phyloP scores from a whole-genome alignment of 2,329 filamentous ascomycete genomes.

The Fusarium zealandicum region DNA sequence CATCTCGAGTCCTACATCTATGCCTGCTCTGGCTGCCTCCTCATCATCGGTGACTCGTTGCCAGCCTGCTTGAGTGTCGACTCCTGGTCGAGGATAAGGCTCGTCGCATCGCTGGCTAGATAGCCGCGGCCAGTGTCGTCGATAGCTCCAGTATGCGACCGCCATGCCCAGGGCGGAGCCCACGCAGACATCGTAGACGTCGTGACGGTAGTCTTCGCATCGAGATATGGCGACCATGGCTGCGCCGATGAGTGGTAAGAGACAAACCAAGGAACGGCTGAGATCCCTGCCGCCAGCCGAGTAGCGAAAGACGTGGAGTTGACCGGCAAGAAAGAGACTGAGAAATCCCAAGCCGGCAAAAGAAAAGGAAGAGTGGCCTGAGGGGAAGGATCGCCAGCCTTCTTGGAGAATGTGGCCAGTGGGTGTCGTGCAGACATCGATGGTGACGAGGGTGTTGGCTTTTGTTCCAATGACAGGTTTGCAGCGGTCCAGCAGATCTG shows the following conservation, averaged over 20 bases:
- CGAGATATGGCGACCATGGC: conserved; percentile 73
- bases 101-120: conserved; percentile 61
- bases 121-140: conserved; percentile 67
- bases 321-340: conserved; percentile 72
- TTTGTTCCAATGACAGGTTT: conserved; percentile 66
- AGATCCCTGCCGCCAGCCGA: conserved; percentile 58
- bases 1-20: conserved; percentile 52
- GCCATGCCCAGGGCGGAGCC: conserved; percentile 67
- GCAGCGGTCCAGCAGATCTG: conserved; percentile 75
- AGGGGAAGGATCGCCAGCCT: conserved; percentile 84
- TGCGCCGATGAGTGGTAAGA: conserved; percentile 67
- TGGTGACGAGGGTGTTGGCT: conserved; percentile 62
- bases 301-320: conserved; percentile 64
- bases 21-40: conserved; percentile 48
- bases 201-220: conserved; percentile 74
- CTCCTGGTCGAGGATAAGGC: conserved; percentile 60
- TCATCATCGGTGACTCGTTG: conserved; percentile 62
- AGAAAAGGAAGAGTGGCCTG: conserved; percentile 79
- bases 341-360: conserved; percentile 82
- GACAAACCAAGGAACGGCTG: conserved; percentile 62
- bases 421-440: conserved; percentile 76
- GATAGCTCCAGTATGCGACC: conserved; percentile 71
- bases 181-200: conserved; percentile 72
- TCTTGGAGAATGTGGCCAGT: conserved; percentile 76
- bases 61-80: conserved; percentile 47